Evolutionary conservation across 2,329 filamentous ascomycete genomes (phyloP).

Genomic region (Gaeumannomyces tritici): DNA sequence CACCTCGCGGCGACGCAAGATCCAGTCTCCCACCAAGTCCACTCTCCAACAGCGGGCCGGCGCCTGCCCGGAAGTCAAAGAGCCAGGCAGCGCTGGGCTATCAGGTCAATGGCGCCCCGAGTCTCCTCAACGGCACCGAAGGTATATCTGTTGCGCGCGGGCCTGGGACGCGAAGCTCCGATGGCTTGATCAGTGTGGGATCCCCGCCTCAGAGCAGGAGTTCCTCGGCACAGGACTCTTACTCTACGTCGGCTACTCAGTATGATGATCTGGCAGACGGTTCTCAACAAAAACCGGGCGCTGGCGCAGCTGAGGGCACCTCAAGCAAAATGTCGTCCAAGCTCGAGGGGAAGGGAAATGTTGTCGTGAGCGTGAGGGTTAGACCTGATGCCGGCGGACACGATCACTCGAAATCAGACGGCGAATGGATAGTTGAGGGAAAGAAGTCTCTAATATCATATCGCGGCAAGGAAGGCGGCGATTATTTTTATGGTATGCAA

Average conservation of each 20-base stretch:
- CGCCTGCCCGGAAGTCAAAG: constrained; percentile 39
- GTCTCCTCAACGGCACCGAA: constrained; percentile 70
- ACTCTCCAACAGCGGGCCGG: constrained; percentile 40
- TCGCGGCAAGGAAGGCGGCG: constrained; percentile 79
- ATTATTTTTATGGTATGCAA: constrained; percentile 77
- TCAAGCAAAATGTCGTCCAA: constrained; percentile 42
- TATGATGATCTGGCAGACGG: constrained; percentile 69
- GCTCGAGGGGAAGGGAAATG: constrained; percentile 79
- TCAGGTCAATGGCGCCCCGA: constrained; percentile 50
- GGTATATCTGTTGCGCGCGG: constrained; percentile 60
- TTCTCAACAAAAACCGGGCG: constrained; percentile 21
- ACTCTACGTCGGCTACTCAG: constrained; percentile 81
- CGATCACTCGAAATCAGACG: constrained; percentile 51
- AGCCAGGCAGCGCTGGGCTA: constrained; percentile 45
- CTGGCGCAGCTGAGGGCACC: constrained; percentile 7
- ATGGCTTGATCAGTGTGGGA: constrained; percentile 65
- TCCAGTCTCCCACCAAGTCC: constrained; percentile 55
- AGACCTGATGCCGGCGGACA: constrained; percentile 68
- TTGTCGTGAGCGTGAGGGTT: constrained; percentile 89
- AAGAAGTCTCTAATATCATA: constrained; percentile 75
- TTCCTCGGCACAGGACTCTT: constrained; percentile 87
- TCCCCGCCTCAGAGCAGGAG: constrained; percentile 84
- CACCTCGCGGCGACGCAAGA: constrained; percentile 62
- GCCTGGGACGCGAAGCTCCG: constrained; percentile 56
- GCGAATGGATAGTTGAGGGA: constrained; percentile 88